A percentile compares a stretch with the other conserved stretches of the same genome.
Evolutionary conservation across 495 filamentous ascomycete genomes (phyloP).

Genomic region (Aspergillus conjunctus): DNA sequence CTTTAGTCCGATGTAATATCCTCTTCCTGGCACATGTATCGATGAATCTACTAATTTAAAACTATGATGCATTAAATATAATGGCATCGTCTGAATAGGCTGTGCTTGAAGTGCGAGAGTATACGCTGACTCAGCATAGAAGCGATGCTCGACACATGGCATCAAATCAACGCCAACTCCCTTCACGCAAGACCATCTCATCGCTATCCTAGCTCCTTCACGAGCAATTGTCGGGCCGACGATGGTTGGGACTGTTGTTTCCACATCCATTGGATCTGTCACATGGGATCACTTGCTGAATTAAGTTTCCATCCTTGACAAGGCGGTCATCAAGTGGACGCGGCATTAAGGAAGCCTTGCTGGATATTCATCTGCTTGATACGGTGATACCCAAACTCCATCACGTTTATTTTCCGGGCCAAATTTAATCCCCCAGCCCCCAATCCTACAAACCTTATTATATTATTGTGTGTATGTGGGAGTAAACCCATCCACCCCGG

Average conservation of each 20-base stretch:
- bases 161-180: slow-evolving; percentile 2
- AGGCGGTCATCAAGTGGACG: background rate
- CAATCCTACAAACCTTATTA: background rate
- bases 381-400: slow-evolving; percentile 9
- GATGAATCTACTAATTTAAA: too few species aligned
- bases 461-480: background rate
- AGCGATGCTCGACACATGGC: slow-evolving; percentile 11
- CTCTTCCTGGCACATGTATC: too few species aligned
- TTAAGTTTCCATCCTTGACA: slow-evolving; percentile 12
- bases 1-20: background rate
- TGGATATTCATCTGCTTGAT: slow-evolving; percentile 12
- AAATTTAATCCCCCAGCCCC: background rate
- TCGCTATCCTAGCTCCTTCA: slow-evolving; percentile 38
- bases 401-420: too few species aligned
- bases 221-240: slow-evolving; percentile 9
- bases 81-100: background rate
- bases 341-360: background rate
- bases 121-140: slow-evolving; percentile 15
- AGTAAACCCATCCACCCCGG: background rate
- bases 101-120: background rate
- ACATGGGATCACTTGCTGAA: slow-evolving; percentile 16
- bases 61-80: too few species aligned
- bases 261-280: slow-evolving; percentile 12
- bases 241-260: slow-evolving; percentile 4
- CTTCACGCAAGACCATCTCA: slow-evolving; percentile 38